Evolutionary conservation across 2,329 filamentous ascomycete species (phyloP), one percentile per base, ranked within the genome.

Genomic region (Exophiala dermatitidis): DNA sequence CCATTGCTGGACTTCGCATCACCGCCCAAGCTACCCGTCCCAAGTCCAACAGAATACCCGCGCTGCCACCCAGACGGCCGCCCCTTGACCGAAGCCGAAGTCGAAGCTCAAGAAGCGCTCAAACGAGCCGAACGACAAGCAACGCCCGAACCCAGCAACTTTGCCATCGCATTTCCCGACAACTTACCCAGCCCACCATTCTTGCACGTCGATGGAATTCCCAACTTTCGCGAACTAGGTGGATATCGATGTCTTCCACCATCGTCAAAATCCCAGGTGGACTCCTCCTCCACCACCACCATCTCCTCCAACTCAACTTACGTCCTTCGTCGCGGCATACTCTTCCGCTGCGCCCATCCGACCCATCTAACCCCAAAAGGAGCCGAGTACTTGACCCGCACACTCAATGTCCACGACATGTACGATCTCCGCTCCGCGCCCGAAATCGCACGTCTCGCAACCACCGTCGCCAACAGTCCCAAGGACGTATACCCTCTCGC

Each of bases 321-420:
- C 43, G 52, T 51, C n/a, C 38, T 86, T 56, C 76, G 77, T 29
- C 71, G 71, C 26, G 74, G 75, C 32, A 63, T 82, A 31, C 70
- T 86, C 53, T 90, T 81, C 69, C 83, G 88, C 52, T 82, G 82
- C 46, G 86, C 83, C 1, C 84, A 88, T 60, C 81, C 84, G 10
- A 79, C 78, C 12, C 71, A 71, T 52, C 71, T 85, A 37, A 80
- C 79, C 1, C 66, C 74, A 29, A 69, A 74, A 28, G 83, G 83
- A 10, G 68, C 80, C 4, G 63, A 68, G 5, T 73, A 71, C 41
- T 72, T 87, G 54, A 73, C 63, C 53, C 48, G 72, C 31, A 61
- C 67, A 3, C 71, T 88, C 49, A 77, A 78, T n/a, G 79, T 91
- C 60, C 76, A 72, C 28, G 74, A 77, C 58, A 77, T 87, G 48